These are phyloP conservation scores for Zygnema cylindricum DNA, from an alignment of 139 green algal genomes.

Conservation along the genomic window DNA sequence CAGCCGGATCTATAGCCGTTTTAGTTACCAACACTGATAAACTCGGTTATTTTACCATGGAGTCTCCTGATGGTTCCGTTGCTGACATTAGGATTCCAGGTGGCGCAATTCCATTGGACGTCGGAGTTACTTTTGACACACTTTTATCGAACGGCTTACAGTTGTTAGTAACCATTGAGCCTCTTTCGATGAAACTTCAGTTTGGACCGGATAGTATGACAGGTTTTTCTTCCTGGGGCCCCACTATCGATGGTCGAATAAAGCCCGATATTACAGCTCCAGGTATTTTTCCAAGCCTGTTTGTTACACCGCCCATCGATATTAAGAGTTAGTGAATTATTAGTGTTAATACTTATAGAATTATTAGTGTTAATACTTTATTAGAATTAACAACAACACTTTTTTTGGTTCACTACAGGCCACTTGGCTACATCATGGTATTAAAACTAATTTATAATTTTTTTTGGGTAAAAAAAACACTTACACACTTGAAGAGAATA, in stretches of 20 bases:
- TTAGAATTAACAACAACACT: too few relatives aligned
- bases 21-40: conserved; percentile 25
- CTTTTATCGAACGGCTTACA: background rate
- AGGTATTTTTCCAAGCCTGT: too few relatives aligned
- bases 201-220: conserved; percentile 42
- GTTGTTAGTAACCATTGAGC: conserved; percentile 4
- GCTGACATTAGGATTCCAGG: conserved; percentile 27
- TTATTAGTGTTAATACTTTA: too few relatives aligned
- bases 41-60: conserved; percentile 44
- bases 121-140: background rate
- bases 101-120: conserved; percentile 15
- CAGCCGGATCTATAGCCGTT: conserved; percentile 8
- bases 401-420: too few relatives aligned
- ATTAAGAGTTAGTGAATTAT: too few relatives aligned
- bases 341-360: too few relatives aligned
- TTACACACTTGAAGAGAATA: too few relatives aligned
- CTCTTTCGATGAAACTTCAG: background rate
- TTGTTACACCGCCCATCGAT: too few relatives aligned
- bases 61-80: background rate
- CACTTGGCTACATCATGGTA: too few relatives aligned
- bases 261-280: conserved; percentile 68
- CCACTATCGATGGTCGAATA: conserved; percentile 65
- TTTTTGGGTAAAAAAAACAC: too few relatives aligned
- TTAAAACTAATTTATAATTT: too few relatives aligned
- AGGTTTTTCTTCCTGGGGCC: conserved; percentile 62